These are phyloP conservation scores for Lasiosphaeria ovina DNA, from an alignment of 495 filamentous ascomycete genomes.

Conservation along the genomic window DNA sequence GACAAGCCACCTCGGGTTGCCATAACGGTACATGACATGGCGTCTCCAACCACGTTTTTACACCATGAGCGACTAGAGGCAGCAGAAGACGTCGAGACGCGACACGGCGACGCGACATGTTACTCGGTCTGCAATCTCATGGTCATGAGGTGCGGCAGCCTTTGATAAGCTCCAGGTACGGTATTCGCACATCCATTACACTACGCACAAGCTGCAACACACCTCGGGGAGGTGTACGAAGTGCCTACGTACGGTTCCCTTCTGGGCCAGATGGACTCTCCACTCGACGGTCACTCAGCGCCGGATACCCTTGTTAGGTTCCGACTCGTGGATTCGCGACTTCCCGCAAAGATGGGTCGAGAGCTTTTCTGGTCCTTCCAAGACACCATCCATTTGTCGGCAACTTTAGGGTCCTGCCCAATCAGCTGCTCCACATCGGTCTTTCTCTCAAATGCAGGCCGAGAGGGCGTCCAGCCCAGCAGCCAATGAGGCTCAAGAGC, in stretches of 20 bases:
- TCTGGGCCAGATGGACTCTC: slow-evolving; percentile 6
- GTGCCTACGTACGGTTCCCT: background rate
- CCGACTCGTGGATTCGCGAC: background rate
- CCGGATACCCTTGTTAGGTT: slow-evolving; percentile 11
- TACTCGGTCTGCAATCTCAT: background rate
- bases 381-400: slow-evolving; percentile 24
- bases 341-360: background rate
- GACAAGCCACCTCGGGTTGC: slow-evolving; percentile 12
- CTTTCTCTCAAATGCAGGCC: slow-evolving; percentile 31
- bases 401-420: slow-evolving; percentile 22
- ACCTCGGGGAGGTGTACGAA: no score
- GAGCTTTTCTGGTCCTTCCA: slow-evolving; percentile 7
- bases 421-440: slow-evolving; percentile 22
- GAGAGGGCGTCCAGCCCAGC: slow-evolving; percentile 25
- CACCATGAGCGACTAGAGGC: slow-evolving; percentile 7
- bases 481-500: slow-evolving; percentile 38
- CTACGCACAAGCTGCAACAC: no score
- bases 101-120: slow-evolving; percentile 5
- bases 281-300: slow-evolving; percentile 1
- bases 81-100: background rate
- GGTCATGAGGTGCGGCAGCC: background rate
- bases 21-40: slow-evolving; percentile 7
- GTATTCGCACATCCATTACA: background rate
- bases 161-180: background rate
- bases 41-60: slow-evolving; percentile 2